Evolutionary conservation across 2,329 filamentous ascomycete genomes (phyloP), one percentile per base, ranked within the genome.

Genomic region (Fusarium sp.): DNA sequence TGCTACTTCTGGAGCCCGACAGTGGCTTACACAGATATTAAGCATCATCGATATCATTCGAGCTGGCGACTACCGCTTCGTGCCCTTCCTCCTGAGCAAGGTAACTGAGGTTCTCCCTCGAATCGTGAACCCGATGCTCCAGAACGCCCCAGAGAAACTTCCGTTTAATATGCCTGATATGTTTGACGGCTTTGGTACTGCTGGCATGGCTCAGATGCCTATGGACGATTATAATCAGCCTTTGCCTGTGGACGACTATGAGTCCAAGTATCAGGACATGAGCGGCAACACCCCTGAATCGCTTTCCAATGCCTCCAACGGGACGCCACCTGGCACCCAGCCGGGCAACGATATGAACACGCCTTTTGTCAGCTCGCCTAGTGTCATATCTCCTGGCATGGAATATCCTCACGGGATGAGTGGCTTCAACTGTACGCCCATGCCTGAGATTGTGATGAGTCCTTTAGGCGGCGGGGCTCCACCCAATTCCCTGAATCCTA

Each of bases 21-120:
- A 94, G 69, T 88, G 92, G 70, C 84, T 96, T 6, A 86, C 86
- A 58, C 84, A 90, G 56, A 83, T 93, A 28, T 78, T 91, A 36
- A 85, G 84, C 56, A 82, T 92, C 8, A 80, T 93, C 3, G 87
- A 88, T 2, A 80, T 86, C 8, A 82, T 95, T 15, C 90, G 91
- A n/a, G 88, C 86, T 54, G 91, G 91, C 7, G 85, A 93, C 53
- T 85, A 89, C 61, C 88, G 90, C 47, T 95, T 92, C 72, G 80
- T 94, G 12, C 91, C 91, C 3, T 81, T 96, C 1, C 82, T 96
- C 1, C 77, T 95, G 52, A 85, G 84, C 73, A 95, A 94, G 77
- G 84, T 94, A 35, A 83, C 88, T 59, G 90, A 94, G 38, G 82
- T 89, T 4, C 78, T 93, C 4, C 89, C 90, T 7, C 81, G 81